A percentile compares a stretch with the other conserved stretches of the same genome.
phyloP scores from a whole-genome alignment of 495 filamentous ascomycete species.

The Annulohypoxylon stygium region DNA sequence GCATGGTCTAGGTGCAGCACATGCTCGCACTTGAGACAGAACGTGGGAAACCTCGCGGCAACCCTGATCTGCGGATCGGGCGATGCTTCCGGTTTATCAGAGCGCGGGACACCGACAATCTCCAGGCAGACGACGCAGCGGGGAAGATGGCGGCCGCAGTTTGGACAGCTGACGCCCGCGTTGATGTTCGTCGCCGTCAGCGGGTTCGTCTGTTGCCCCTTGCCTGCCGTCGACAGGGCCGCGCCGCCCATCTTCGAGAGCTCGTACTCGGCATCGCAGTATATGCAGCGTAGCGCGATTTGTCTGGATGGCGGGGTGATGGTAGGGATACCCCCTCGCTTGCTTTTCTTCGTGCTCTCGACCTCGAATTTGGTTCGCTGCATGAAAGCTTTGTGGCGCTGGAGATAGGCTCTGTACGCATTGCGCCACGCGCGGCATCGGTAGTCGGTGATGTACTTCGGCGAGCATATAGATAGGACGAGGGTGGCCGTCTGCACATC shows the following conservation, averaged over 20 bases:
- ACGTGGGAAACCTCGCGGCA: conserved; percentile 72
- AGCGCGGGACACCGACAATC: conserved; percentile 83
- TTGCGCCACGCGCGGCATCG: conserved; percentile 84
- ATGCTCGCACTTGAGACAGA: conserved; percentile 91
- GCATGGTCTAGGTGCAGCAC: conserved; percentile 92
- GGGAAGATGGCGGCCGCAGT: conserved; percentile 88
- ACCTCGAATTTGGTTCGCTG: conserved; percentile 74
- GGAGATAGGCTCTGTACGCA: conserved; percentile 84
- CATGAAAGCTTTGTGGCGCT: conserved; percentile 68
- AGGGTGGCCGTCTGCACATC: conserved; percentile 93
- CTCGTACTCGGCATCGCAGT: conserved; percentile 74
- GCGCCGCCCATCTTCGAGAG: conserved; percentile 53
- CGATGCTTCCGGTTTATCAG: conserved; percentile 68
- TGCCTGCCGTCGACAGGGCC: conserved; percentile 28
- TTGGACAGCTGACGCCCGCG: conserved; percentile 77
- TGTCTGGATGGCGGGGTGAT: conserved; percentile 77
- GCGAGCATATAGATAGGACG: conserved; percentile 82
- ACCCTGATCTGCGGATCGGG: conserved; percentile 63
- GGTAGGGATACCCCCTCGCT: conserved; percentile 72
- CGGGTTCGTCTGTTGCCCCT: conserved; percentile 51
- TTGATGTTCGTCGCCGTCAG: conserved; percentile 61
- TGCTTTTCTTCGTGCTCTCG: conserved; percentile 68
- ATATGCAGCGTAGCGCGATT: conserved; percentile 84
- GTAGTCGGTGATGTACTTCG: conserved; percentile 82
- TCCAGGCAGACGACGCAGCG: conserved; percentile 90